Conservation (phyloP, 192 early-diverging fungal species). For the Tieghemiomyces parasiticus region DNA sequence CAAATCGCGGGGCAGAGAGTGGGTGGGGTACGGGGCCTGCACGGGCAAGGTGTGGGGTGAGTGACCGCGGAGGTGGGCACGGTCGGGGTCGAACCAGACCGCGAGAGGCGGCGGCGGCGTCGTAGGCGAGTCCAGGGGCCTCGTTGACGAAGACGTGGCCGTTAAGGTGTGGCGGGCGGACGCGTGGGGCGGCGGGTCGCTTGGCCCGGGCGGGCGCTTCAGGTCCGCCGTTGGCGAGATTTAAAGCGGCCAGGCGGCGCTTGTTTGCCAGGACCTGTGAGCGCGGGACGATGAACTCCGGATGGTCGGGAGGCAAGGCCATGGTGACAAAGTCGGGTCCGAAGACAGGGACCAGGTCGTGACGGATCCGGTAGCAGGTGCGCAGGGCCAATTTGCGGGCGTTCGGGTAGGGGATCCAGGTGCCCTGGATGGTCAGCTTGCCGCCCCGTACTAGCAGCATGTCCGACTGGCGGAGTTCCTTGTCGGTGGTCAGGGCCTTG, state of each 20-base stretch:
- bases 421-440: conserved; percentile 11
- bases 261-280: conserved; percentile 1
- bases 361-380: conserved; percentile 5
- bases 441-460: conserved; percentile 8
- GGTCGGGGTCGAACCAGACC: not conserved
- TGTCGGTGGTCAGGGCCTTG: conserved; percentile 9
- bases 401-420: conserved; percentile 8
- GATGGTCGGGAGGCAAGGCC: not conserved
- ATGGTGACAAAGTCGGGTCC: not conserved
- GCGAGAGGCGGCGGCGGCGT: not conserved
- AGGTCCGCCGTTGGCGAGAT: not conserved
- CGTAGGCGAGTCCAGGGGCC: not conserved
- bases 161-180: not conserved
- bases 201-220: not conserved
- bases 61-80: not conserved
- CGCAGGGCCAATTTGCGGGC: conserved; percentile 7
- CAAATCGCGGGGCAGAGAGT: not conserved
- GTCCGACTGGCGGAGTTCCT: not conserved
- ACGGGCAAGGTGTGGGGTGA: conserved; percentile 2
- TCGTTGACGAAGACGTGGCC: not conserved
- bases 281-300: not conserved
- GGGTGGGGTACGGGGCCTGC: not conserved
- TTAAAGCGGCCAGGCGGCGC: not conserved
- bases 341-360: conserved; percentile 6
- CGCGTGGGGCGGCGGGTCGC: not conserved